A percentile compares a stretch with the other conserved stretches of the same genome.
phyloP scores from a whole-genome alignment of 176 grass and related monocot species.

The Carex littledalei region DNA sequence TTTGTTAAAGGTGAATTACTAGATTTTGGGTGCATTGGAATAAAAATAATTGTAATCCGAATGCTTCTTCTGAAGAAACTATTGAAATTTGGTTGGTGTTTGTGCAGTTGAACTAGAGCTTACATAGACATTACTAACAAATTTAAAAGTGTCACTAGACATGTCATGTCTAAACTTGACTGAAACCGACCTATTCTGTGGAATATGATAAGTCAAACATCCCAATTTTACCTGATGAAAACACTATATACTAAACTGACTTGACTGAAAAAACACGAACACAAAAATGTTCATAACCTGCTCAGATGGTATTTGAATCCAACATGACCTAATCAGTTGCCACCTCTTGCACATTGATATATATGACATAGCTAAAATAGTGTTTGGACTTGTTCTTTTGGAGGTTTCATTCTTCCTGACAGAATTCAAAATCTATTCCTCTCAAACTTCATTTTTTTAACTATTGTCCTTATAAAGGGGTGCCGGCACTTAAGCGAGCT shows the following conservation, averaged over 20 bases:
- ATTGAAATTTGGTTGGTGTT: not conserved
- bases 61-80: not conserved
- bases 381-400: not conserved
- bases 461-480: constrained; percentile 24
- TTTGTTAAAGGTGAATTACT: constrained; percentile 44
- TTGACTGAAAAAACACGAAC: not conserved
- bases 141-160: not conserved
- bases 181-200: not conserved
- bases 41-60: not conserved
- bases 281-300: not conserved
- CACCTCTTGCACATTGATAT: not conserved
- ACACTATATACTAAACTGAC: not conserved
- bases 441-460: not conserved
- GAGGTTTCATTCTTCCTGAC: not conserved
- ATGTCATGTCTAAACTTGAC: not conserved
- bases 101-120: not conserved
- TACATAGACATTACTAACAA: not conserved
- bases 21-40: not conserved
- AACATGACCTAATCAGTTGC: not conserved
- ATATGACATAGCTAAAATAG: not conserved
- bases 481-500: constrained; percentile 50
- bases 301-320: not conserved
- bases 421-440: not conserved
- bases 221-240: not conserved
- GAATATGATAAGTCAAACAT: not conserved